These are phyloP conservation scores for Kuraishia cidri DNA, from an alignment of 805 yeast species.

Conservation along the genomic window DNA sequence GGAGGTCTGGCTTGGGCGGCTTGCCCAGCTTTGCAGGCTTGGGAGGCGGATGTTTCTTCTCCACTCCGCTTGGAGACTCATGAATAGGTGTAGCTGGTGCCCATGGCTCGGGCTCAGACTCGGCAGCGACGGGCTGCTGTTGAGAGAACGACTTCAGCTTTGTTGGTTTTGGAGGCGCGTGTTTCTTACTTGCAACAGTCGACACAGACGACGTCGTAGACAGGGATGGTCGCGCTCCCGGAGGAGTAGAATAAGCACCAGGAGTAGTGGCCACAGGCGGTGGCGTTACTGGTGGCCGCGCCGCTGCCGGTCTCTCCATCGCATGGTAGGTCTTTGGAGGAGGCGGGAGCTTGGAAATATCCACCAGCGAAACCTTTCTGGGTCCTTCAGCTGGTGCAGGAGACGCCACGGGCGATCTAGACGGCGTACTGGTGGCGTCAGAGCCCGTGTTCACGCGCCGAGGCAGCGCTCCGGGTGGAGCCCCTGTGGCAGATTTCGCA, in stretches of 20 bases:
- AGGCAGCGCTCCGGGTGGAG: neutral
- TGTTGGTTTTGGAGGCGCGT: conserved; percentile 34
- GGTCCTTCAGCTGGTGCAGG: too few species aligned
- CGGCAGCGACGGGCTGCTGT: too few species aligned
- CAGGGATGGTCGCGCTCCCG: neutral
- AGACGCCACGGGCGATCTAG: neutral
- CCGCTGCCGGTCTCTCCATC: neutral
- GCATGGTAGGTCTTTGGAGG: neutral
- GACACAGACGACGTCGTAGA: neutral
- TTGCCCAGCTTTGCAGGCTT: too few species aligned
- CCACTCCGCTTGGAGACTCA: too few species aligned
- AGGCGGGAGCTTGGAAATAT: too few species aligned
- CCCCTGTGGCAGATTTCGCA: neutral
- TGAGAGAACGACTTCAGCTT: conserved; percentile 12
- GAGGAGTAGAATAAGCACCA: neutral
- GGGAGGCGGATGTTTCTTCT: too few species aligned
- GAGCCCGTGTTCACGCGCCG: neutral
- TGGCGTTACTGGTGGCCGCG: neutral
- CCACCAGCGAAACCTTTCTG: too few species aligned
- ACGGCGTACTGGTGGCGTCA: neutral
- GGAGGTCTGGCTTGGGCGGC: too few species aligned
- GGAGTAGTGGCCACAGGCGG: neutral
- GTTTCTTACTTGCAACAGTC: conserved; percentile 12
- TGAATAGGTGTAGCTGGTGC: too few species aligned
- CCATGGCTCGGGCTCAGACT: too few species aligned